Conservation (phyloP, 768 basidiomycete genomes). For the Boletus vermiculosoides region DNA sequence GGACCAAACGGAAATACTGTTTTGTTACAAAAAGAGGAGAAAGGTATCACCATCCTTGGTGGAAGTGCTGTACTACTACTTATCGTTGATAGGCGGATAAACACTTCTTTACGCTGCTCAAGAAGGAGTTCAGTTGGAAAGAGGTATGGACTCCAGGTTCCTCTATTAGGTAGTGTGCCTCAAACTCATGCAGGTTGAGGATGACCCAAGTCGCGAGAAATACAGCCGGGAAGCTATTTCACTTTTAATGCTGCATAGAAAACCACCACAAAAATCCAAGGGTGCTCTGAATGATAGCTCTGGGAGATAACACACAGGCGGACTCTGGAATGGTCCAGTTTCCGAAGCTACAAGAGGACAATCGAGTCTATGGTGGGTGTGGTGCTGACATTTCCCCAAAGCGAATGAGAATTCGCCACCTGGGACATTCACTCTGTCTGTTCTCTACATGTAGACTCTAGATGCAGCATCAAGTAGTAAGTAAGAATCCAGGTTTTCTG, state of each 20-base stretch:
- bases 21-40: conserved; percentile 92
- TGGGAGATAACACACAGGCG: not conserved
- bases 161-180: conserved; percentile 1
- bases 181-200: conserved; percentile 45
- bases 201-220: conserved; percentile 56
- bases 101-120: conserved; percentile 78
- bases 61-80: not conserved
- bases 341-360: not conserved
- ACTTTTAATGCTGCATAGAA: conserved; percentile 44
- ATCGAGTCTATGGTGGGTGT: not conserved
- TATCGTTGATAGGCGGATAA: conserved; percentile 67
- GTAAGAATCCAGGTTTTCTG: not conserved
- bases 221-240: conserved; percentile 70
- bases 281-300: not conserved
- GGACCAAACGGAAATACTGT: conserved; percentile 64
- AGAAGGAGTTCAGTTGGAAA: conserved; percentile 72
- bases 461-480: conserved; percentile 3
- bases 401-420: not conserved
- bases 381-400: not conserved
- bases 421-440: not conserved
- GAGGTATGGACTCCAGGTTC: conserved; percentile 43
- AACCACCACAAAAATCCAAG: conserved; percentile 1
- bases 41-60: conserved; percentile 54
- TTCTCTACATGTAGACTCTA: conserved; percentile 10
- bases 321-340: not conserved